These are phyloP conservation scores for Aspergillus taichungensis DNA, from an alignment of 495 filamentous ascomycete species.

Conservation along the genomic window DNA sequence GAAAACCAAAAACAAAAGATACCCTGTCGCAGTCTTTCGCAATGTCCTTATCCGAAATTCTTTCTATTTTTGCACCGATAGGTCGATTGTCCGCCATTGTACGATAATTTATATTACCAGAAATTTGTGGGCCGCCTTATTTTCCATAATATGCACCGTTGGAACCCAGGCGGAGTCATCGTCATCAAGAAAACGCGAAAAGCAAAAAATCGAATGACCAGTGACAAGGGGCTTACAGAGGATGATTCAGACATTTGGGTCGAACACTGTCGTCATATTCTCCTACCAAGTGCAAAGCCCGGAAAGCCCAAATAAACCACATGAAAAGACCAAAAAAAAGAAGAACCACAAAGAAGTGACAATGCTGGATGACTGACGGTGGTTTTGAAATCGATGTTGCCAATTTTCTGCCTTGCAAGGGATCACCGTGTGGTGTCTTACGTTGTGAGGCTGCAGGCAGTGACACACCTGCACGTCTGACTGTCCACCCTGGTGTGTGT, in stretches of 20 bases:
- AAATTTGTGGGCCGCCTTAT: slow-evolving; percentile 15
- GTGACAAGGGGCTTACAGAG: slow-evolving; percentile 3
- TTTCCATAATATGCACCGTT: slow-evolving; percentile 26
- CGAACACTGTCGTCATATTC: slow-evolving; percentile 1
- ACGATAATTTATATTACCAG: slow-evolving; percentile 37
- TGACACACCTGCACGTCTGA: too few relatives aligned
- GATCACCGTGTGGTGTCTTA: too few relatives aligned
- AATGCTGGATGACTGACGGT: slow-evolving; percentile 10
- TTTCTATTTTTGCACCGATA: slow-evolving; percentile 19
- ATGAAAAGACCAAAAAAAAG: slow-evolving; percentile 6
- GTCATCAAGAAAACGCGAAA: too few relatives aligned
- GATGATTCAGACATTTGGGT: not conserved
- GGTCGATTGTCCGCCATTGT: slow-evolving; percentile 35
- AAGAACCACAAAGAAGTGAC: slow-evolving; percentile 3
- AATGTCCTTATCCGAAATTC: slow-evolving; percentile 32
- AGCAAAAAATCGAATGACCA: slow-evolving; percentile 3
- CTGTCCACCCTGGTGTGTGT: too few relatives aligned
- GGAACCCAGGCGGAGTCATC: slow-evolving; percentile 14
- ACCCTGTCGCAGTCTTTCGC: slow-evolving; percentile 40
- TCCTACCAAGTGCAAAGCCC: not conserved
- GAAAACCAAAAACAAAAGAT: slow-evolving; percentile 32
- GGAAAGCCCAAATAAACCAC: not conserved
- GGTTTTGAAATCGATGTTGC: slow-evolving; percentile 13
- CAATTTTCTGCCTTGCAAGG: not conserved
- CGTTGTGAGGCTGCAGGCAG: too few relatives aligned